Evolutionary conservation across 352 stramenopile genomes (phyloP), one percentile per base, ranked within the genome.

Genomic region (Globisporangium spiculum): DNA sequence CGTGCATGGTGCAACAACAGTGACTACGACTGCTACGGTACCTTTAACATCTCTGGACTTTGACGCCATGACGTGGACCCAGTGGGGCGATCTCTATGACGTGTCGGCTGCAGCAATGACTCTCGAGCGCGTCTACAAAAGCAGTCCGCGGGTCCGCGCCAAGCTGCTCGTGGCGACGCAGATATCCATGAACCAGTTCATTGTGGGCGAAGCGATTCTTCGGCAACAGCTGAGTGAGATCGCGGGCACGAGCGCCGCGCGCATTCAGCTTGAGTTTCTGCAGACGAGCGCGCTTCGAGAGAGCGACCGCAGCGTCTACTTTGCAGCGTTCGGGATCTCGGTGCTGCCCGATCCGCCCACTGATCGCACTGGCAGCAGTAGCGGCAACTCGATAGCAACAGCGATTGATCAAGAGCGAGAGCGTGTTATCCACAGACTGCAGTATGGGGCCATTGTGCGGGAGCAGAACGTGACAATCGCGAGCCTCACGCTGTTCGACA

Each of bases 151-250:
- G 3, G 60, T 80, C 7, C 74, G 71, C 22, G 66, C 55, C n/a
- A 80, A 80, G 66, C 32, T 80, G 6, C 27, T 72, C 14, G 66
- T 77, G 16, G 65, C 71, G 8, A 67, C 36, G 32, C 55, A 52
- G 7, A 12, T 80, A n/a, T 77, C 67, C 10, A 68, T 80, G 63
- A 63, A 44, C 6, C 70, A 80, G 36, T 55, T 80, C 8, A 26
- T 77, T 38, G 66, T 53, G 18, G 66, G 55, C 8, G 71, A 80
- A 41, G 63, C 34, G n/a, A 70, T 72, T 3, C 46, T 77, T 4
- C 71, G 67, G 1, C 68, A 76, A 30, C 74, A 70, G 22, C 53
- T 80, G n/a, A 75, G 71, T 22, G 68, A 75, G n/a, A 46, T 80
- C 52, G 65, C 56, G 0, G 63, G 62, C 16, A 67, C 74, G 24